Conservation (phyloP, 2,329 filamentous ascomycete species). For the Sporothrix humicola region DNA sequence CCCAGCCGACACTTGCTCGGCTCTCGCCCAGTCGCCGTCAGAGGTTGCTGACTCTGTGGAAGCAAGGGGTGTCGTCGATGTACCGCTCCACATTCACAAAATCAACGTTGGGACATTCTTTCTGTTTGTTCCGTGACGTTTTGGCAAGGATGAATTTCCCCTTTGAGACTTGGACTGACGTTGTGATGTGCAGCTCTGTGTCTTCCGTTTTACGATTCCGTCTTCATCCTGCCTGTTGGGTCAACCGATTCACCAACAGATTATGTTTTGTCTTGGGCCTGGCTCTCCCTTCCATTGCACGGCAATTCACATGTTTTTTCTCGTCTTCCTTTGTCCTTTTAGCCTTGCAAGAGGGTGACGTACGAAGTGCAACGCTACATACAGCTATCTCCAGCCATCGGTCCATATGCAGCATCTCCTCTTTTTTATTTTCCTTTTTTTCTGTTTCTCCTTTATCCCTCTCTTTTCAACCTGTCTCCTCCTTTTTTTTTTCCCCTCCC, state of each 20-base stretch:
- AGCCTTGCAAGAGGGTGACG: neutral
- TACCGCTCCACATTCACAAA: neutral
- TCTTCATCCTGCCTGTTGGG: neutral
- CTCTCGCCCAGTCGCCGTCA: neutral
- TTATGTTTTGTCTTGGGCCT: too few relatives aligned
- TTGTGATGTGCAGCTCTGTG: neutral
- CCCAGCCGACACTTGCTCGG: neutral
- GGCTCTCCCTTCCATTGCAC: neutral
- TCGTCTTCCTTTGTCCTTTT: too few relatives aligned
- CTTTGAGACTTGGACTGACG: neutral
- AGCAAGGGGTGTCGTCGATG: conserved; percentile 1
- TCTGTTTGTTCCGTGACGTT: neutral
- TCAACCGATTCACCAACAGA: neutral
- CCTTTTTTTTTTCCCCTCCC: neutral
- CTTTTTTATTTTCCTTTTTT: too few relatives aligned
- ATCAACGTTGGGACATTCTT: neutral
- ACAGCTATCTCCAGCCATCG: neutral
- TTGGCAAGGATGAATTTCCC: neutral
- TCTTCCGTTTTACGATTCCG: neutral
- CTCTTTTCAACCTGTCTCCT: too few relatives aligned
- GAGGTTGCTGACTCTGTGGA: conserved; percentile 11
- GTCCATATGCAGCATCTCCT: too few relatives aligned
- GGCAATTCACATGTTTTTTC: conserved; percentile 19
- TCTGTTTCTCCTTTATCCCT: too few relatives aligned
- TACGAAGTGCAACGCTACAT: neutral